A percentile compares a stretch with the other conserved stretches of the same genome.
Conservation (phyloP, 2,329 filamentous ascomycete genomes). For the Alternaria postmessia region DNA sequence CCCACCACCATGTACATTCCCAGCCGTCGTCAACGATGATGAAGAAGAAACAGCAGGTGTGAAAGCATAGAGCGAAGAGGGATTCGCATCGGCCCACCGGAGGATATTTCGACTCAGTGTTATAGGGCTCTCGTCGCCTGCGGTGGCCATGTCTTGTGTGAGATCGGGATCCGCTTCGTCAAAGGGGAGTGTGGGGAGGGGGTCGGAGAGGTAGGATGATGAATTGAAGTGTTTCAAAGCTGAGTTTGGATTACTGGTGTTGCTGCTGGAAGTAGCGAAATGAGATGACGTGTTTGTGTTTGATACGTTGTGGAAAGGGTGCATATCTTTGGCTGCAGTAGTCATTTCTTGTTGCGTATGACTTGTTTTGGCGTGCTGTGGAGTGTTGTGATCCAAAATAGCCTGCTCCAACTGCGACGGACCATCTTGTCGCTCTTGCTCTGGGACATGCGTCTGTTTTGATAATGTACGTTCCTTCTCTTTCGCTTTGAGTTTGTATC, state of each 20-base stretch:
- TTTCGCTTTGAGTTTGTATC: constrained; percentile 52
- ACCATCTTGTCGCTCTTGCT: not conserved
- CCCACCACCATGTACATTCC: not conserved
- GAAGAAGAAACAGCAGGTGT: not conserved
- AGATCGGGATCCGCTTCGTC: constrained; percentile 19
- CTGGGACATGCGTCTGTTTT: not conserved
- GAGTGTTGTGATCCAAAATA: not conserved
- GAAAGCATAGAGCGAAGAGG: constrained; percentile 19
- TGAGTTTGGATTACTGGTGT: not conserved
- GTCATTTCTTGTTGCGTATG: not conserved
- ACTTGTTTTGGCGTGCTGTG: not conserved
- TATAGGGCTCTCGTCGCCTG: constrained; percentile 37
- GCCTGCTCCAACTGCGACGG: not conserved
- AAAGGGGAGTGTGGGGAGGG: constrained; percentile 13
- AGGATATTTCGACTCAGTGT: constrained; percentile 51
- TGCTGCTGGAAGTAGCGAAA: not conserved
- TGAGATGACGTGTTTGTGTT: not conserved
- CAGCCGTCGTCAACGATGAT: not conserved
- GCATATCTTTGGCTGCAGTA: not conserved
- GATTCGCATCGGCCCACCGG: constrained; percentile 49
- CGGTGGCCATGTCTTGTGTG: constrained; percentile 29
- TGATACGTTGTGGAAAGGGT: not conserved
- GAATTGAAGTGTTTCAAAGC: constrained; percentile 14
- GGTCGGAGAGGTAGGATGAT: constrained; percentile 13
- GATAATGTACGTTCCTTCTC: constrained; percentile 29